These are phyloP conservation scores for Kodamaea lidongshanica DNA, from an alignment of 805 yeast species.

Conservation along the genomic window DNA sequence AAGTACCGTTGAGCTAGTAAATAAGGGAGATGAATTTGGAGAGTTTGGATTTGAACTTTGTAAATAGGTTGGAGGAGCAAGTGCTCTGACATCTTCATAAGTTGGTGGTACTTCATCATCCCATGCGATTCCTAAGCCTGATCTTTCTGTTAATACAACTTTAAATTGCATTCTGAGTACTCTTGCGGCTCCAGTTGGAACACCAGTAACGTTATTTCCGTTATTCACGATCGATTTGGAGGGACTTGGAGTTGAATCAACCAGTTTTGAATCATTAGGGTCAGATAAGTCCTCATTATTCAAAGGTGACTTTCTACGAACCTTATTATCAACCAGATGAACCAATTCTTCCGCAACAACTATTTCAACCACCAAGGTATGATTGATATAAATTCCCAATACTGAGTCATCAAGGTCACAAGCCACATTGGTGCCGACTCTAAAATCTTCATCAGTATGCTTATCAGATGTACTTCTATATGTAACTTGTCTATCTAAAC, in stretches of 20 bases:
- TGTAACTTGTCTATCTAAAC: constrained; percentile 37
- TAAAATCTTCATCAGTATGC: constrained; percentile 22
- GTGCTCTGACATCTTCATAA: constrained; percentile 74
- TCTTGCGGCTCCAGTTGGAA: constrained; percentile 92
- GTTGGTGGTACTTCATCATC: constrained; percentile 99
- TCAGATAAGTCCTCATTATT: constrained; percentile 4
- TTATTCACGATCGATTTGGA: constrained; percentile 20
- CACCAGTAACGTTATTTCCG: constrained; percentile 44
- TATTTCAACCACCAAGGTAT: constrained; percentile 74
- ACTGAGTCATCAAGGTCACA: constrained; percentile 82
- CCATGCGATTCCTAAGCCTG: constrained; percentile 97
- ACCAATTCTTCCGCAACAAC: constrained; percentile 89
- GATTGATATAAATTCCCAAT: constrained; percentile 70
- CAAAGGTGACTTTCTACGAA: constrained; percentile 2
- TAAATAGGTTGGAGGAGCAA: constrained; percentile 79
- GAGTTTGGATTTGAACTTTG: constrained; percentile 15
- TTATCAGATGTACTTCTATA: constrained; percentile 37
- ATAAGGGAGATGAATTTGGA: constrained; percentile 19
- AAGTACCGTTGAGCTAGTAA: constrained; percentile 19
- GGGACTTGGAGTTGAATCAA: constrained; percentile 20
- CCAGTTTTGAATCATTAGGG: constrained; percentile 20
- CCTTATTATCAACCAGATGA: constrained; percentile 25
- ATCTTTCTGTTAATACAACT: constrained; percentile 74
- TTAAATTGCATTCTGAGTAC: constrained; percentile 93
- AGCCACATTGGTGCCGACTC: constrained; percentile 48